Percentiles rank a stretch among this genome's conserved stretches.
These are phyloP conservation scores for Canavalia gladiata DNA, from an alignment of 306 rosid species.

Conservation along the genomic window DNA sequence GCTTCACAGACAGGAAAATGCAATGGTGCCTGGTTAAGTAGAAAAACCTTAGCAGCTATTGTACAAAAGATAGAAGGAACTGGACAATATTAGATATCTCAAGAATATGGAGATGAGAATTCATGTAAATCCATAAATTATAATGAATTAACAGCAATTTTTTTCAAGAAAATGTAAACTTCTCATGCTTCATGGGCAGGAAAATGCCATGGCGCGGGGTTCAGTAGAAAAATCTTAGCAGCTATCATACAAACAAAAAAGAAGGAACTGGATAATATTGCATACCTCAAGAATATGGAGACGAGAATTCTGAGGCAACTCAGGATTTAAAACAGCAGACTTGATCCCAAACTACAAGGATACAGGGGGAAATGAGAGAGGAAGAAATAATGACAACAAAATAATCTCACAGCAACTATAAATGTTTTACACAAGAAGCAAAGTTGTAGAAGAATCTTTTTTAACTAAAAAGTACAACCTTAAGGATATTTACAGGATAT, in stretches of 20 bases:
- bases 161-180: constrained; percentile 21
- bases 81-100: constrained; percentile 66
- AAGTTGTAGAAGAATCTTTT: not conserved
- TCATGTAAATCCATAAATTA: constrained; percentile 27
- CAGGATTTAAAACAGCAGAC: constrained; percentile 95
- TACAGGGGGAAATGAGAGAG: constrained; percentile 9
- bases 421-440: constrained; percentile 21
- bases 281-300: constrained; percentile 96
- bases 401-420: constrained; percentile 27
- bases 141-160: not conserved
- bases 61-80: constrained; percentile 18
- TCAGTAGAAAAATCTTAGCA: constrained; percentile 10
- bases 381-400: constrained; percentile 28
- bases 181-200: constrained; percentile 42
- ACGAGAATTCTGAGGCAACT: constrained; percentile 98
- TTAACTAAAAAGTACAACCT: not conserved
- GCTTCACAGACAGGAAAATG: constrained; percentile 43
- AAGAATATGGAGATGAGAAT: constrained; percentile 72
- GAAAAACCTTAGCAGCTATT: constrained; percentile 12
- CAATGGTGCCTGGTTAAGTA: constrained; percentile 2
- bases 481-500: constrained; percentile 1
- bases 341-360: constrained; percentile 84
- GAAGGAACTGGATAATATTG: constrained; percentile 14
- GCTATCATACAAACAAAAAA: constrained; percentile 25
- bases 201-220: constrained; percentile 20